phyloP scores from a whole-genome alignment of 2,329 filamentous ascomycete genomes.

The Knoxdaviesia proteae region DNA sequence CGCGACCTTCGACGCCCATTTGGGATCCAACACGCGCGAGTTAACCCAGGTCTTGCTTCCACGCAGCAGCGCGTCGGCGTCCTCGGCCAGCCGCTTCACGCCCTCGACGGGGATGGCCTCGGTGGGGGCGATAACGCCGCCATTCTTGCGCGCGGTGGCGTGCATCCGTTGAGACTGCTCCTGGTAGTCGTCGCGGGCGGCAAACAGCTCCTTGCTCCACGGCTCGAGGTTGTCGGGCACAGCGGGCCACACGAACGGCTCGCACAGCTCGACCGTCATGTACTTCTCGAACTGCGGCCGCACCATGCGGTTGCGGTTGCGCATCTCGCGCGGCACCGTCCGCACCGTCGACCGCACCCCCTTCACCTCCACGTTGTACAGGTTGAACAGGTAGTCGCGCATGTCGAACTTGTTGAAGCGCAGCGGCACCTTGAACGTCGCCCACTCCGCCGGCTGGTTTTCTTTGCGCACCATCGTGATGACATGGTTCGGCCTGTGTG shows the following conservation, averaged over 20 bases:
- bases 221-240: constrained; percentile 36
- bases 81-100: constrained; percentile 26
- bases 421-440: constrained; percentile 77
- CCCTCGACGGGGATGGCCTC: constrained; percentile 16
- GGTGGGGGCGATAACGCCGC: constrained; percentile 1
- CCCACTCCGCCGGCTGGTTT: constrained; percentile 55
- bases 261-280: constrained; percentile 80
- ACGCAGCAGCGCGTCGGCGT: constrained; percentile 41
- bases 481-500: constrained; percentile 53
- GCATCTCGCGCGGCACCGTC: constrained; percentile 25
- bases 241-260: constrained; percentile 77
- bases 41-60: constrained; percentile 41
- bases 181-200: constrained; percentile 27
- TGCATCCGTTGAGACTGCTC: constrained; percentile 13
- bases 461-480: constrained; percentile 58
- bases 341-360: constrained; percentile 48
- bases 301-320: constrained; percentile 24
- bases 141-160: constrained; percentile 3
- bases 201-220: constrained; percentile 44
- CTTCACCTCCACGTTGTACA: constrained; percentile 55
- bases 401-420: constrained; percentile 92
- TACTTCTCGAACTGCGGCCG: constrained; percentile 60
- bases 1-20: constrained; percentile 18
- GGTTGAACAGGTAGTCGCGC: constrained; percentile 79
- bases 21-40: constrained; percentile 21